Percentiles rank a stretch among this genome's conserved stretches.
These are phyloP conservation scores for Moelleriella libera DNA, from an alignment of 2,329 filamentous ascomycete genomes.

Conservation along the genomic window DNA sequence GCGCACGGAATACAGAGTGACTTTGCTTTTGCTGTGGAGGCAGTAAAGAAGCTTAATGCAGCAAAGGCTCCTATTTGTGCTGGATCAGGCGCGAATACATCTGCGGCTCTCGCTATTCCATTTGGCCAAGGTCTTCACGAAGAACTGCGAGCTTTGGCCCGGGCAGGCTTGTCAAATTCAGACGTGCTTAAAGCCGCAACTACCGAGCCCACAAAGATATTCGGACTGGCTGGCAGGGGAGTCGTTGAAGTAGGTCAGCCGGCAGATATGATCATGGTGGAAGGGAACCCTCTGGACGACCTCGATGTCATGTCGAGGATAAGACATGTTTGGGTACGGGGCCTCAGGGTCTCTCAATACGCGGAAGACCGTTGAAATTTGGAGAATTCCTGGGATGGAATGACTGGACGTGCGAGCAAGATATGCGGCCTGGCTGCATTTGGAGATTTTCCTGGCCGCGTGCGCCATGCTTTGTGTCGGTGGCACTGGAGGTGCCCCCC, in stretches of 20 bases:
- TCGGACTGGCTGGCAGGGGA: constrained; percentile 13
- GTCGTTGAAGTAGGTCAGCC: constrained; percentile 9
- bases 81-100: constrained; percentile 13
- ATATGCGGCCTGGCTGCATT: no score
- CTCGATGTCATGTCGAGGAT: constrained; percentile 7
- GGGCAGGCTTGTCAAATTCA: constrained; percentile 8
- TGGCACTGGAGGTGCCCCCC: no score
- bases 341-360: neutral
- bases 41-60: constrained; percentile 11
- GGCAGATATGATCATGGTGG: constrained; percentile 16
- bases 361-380: no score
- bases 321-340: neutral
- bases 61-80: constrained; percentile 13
- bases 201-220: constrained; percentile 7
- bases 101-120: constrained; percentile 9
- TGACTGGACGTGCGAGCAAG: no score
- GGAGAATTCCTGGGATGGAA: no score
- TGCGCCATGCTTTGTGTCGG: no score
- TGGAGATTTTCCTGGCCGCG: no score
- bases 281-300: constrained; percentile 15
- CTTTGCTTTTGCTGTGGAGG: constrained; percentile 10
- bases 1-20: neutral
- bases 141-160: constrained; percentile 10
- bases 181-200: constrained; percentile 11
- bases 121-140: constrained; percentile 10